A percentile compares a stretch with the other conserved stretches of the same genome.
phyloP scores from a whole-genome alignment of 106 monocot species.

The Xerophyta viscosa region DNA sequence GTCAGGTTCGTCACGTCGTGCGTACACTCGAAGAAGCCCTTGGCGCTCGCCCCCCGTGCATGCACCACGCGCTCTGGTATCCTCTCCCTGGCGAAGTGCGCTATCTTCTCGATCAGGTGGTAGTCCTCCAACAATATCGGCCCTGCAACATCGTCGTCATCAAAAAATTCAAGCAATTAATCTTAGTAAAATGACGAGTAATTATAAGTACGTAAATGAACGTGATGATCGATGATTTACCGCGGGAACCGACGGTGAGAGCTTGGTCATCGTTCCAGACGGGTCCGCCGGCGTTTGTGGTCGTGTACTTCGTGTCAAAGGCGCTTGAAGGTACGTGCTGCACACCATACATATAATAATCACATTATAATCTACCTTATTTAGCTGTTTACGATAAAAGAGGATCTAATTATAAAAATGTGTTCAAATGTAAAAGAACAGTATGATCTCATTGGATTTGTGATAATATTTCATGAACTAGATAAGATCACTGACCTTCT shows the following conservation, averaged over 20 bases:
- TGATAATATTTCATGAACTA: neutral
- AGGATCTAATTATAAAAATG: neutral
- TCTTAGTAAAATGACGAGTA: too few species aligned
- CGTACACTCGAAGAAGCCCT: constrained; percentile 80
- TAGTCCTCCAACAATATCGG: constrained; percentile 71
- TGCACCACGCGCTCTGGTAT: constrained; percentile 76
- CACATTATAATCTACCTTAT: neutral
- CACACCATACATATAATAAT: neutral
- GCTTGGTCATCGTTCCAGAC: constrained; percentile 79
- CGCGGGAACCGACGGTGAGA: constrained; percentile 59
- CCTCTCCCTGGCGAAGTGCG: constrained; percentile 63
- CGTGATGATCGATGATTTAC: constrained; percentile 7
- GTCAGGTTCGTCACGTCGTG: constrained; percentile 60
- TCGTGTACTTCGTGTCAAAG: constrained; percentile 48
- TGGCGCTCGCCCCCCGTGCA: constrained; percentile 60
- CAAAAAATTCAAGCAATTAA: neutral
- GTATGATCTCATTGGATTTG: neutral
- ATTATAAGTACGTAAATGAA: too few species aligned
- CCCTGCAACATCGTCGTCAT: constrained; percentile 12
- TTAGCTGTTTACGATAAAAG: neutral
- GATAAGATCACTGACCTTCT: neutral
- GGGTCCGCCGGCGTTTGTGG: constrained; percentile 61
- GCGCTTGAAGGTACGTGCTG: constrained; percentile 46
- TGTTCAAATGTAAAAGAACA: neutral
- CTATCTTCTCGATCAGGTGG: constrained; percentile 64